These are phyloP conservation scores for Vigna hirtella DNA, from an alignment of 306 rosid genomes.

Conservation along the genomic window DNA sequence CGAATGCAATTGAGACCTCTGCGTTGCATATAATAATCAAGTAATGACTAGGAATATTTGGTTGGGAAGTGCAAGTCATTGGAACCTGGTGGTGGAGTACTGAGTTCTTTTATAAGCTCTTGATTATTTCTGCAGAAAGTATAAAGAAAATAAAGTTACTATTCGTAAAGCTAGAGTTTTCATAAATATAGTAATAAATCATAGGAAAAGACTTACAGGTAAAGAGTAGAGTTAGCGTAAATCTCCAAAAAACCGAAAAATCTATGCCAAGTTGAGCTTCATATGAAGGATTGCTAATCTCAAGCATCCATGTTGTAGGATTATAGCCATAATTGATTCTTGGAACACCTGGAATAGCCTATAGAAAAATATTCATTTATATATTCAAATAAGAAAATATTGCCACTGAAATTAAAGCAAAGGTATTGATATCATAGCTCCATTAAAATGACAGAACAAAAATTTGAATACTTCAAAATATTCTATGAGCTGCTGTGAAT, in stretches of 20 bases:
- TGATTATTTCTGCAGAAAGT: slow-evolving; percentile 59
- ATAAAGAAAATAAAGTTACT: slow-evolving; percentile 3
- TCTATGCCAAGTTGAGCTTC: slow-evolving; percentile 63
- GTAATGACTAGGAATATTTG: slow-evolving; percentile 61
- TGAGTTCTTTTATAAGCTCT: slow-evolving; percentile 53
- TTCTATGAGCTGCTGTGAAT: slow-evolving; percentile 49
- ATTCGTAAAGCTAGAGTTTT: not conserved
- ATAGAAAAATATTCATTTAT: slow-evolving; percentile 5
- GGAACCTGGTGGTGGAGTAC: slow-evolving; percentile 60
- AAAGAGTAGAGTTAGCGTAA: slow-evolving; percentile 59
- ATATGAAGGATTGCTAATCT: slow-evolving; percentile 56
- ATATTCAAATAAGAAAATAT: not conserved
- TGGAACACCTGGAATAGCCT: slow-evolving; percentile 67
- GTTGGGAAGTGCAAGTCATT: slow-evolving; percentile 70
- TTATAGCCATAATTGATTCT: slow-evolving; percentile 69
- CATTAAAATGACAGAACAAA: not conserved
- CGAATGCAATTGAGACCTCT: too few species aligned
- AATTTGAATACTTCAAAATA: slow-evolving; percentile 43
- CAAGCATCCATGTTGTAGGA: slow-evolving; percentile 91
- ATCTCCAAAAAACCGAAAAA: slow-evolving; percentile 54
- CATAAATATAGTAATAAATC: not conserved
- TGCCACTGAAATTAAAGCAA: not conserved
- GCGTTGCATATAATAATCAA: not conserved
- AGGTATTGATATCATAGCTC: not conserved
- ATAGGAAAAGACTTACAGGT: slow-evolving; percentile 48